Percentiles rank a stretch among this genome's conserved stretches.
phyloP scores from a whole-genome alignment of 805 yeast genomes.

The Lipomyces yamadae region DNA sequence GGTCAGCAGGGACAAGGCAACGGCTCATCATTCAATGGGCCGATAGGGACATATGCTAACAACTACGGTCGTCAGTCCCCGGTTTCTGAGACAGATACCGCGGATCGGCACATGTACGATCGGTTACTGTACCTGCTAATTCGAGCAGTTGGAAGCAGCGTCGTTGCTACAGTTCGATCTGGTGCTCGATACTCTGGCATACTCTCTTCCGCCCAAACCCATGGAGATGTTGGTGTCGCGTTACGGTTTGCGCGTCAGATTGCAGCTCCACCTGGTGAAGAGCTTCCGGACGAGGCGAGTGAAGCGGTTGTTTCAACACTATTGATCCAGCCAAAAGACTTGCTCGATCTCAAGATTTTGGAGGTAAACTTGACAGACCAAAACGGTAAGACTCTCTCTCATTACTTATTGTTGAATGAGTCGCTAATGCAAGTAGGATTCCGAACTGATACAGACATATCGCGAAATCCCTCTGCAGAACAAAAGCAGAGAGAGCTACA shows the following conservation, averaged over 20 bases:
- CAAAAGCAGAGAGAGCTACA: conserved; percentile 73
- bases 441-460: conserved; percentile 85
- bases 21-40: conserved; percentile 9
- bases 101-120: conserved; percentile 54
- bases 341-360: conserved; percentile 55
- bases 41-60: conserved; percentile 8
- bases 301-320: conserved; percentile 52
- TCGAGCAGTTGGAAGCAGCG: conserved; percentile 63
- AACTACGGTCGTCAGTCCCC: conserved; percentile 26
- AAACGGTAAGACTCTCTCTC: conserved; percentile 29
- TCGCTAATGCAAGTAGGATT: conserved; percentile 50
- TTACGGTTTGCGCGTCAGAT: conserved; percentile 57
- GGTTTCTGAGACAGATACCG: conserved; percentile 40
- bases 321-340: conserved; percentile 56
- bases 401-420: conserved; percentile 41
- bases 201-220: conserved; percentile 53
- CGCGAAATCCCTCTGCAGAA: conserved; percentile 46
- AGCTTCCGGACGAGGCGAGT: conserved; percentile 46
- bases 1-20: conserved; percentile 13
- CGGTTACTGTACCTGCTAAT: conserved; percentile 60
- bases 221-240: conserved; percentile 60
- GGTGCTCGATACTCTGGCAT: conserved; percentile 67
- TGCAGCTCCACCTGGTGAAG: conserved; percentile 47
- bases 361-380: conserved; percentile 48
- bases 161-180: conserved; percentile 62